Conservation (phyloP, 768 basidiomycete genomes). For the Melanogaster broomeanus region DNA sequence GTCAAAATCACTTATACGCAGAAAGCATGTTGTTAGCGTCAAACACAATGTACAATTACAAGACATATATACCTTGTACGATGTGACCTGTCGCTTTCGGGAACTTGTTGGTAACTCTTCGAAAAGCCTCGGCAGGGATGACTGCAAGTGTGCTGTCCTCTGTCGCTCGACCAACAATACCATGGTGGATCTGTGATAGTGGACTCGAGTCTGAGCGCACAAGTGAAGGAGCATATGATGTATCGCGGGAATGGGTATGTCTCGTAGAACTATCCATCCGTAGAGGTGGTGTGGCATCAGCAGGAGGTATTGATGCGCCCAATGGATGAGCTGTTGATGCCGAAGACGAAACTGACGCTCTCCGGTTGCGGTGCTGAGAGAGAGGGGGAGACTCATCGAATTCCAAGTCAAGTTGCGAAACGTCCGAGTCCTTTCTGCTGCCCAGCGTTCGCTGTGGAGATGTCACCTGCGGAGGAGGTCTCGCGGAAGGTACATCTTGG, state of each 20-base stretch:
- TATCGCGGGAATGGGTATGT: conserved; percentile 3
- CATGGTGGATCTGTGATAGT: conserved; percentile 49
- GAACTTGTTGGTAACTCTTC: conserved; percentile 90
- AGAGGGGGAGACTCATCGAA: conserved; percentile 26
- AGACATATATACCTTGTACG: conserved; percentile 77
- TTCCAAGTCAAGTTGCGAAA: conserved; percentile 57
- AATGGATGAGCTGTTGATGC: conserved; percentile 66
- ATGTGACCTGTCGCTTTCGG: conserved; percentile 97
- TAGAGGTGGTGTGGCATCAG: conserved; percentile 8
- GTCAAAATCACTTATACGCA: conserved; percentile 80
- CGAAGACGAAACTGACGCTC: conserved; percentile 64
- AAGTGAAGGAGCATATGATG: conserved; percentile 23
- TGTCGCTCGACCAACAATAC: conserved; percentile 88
- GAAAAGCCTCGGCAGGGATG: conserved; percentile 97
- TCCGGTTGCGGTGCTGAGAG: conserved; percentile 39
- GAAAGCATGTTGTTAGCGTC: conserved; percentile 3
- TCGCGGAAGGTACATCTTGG: conserved; percentile 24
- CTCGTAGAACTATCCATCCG: conserved; percentile 4
- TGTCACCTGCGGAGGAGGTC: conserved; percentile 20
- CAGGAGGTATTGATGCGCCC: conserved; percentile 28
- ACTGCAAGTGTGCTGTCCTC: conserved; percentile 97
- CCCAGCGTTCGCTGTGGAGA: conserved; percentile 27
- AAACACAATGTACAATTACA: conserved; percentile 4
- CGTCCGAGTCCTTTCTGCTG: conserved; percentile 59
- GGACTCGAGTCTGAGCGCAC: conserved; percentile 25